phyloP scores from a whole-genome alignment of 352 stramenopile species.

The Blastocystis sp. region DNA sequence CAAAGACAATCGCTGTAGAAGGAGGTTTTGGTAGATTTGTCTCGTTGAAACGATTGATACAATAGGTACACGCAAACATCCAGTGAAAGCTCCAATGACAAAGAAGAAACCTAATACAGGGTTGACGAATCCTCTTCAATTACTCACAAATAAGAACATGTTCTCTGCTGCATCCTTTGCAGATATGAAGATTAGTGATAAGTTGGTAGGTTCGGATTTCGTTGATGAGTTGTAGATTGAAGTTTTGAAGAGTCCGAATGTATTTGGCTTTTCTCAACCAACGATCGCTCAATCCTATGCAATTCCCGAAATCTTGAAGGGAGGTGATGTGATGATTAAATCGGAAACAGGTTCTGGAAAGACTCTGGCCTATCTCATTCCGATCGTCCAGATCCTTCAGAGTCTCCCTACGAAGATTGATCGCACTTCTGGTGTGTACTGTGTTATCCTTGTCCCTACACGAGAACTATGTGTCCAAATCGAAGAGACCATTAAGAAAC shows the following conservation, averaged over 20 bases:
- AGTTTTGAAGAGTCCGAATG: slow-evolving; percentile 69
- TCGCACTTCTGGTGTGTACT: background rate
- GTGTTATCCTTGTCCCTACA: slow-evolving; percentile 88
- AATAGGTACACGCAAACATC: slow-evolving; percentile 45
- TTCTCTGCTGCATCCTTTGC: slow-evolving; percentile 4
- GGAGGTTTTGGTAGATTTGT: background rate
- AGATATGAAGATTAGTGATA: background rate
- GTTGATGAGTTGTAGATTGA: slow-evolving; percentile 5
- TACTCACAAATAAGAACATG: slow-evolving; percentile 5
- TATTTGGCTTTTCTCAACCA: slow-evolving; percentile 77
- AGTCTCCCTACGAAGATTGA: slow-evolving; percentile 65
- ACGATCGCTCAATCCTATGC: slow-evolving; percentile 80
- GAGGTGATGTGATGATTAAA: slow-evolving; percentile 82
- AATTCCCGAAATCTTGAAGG: slow-evolving; percentile 72
- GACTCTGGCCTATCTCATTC: slow-evolving; percentile 80
- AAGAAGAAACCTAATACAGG: background rate
- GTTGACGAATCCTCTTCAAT: slow-evolving; percentile 15
- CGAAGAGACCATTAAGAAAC: slow-evolving; percentile 28
- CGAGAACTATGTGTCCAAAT: slow-evolving; percentile 50
- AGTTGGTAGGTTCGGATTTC: background rate
- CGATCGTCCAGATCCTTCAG: slow-evolving; percentile 71
- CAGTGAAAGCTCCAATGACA: background rate
- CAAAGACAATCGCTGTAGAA: background rate
- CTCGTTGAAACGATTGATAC: background rate
- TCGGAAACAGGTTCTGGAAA: slow-evolving; percentile 81